Base-by-base conservation (phyloP, 352 stramenopile species). In the Globisporangium echinulatum region DNA sequence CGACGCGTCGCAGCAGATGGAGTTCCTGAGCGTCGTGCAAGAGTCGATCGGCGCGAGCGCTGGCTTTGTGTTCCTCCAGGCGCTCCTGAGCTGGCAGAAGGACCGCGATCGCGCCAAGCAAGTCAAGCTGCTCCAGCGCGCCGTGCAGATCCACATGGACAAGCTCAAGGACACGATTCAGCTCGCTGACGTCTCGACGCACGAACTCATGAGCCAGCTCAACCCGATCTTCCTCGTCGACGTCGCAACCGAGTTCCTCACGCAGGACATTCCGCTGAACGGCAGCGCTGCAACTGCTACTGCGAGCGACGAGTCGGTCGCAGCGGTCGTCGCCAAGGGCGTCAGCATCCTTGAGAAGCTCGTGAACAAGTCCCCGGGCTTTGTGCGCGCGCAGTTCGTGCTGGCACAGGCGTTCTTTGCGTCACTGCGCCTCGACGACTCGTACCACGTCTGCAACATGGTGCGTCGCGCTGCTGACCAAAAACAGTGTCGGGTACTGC, bases 191-290 rank as follows among this genome's bases (percentile, higher is more conserved):
- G 67, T 87, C 46, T 91, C 81, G 10, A 90, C 75, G 0, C 77
- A 90, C 62, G 82, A 91, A 48, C 74, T 82, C 15, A 89, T 91
- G 80, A 82, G 72, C 37, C 62, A 85, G 48, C 68, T 96, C 6
- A 94, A 97, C 47, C 90, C 90, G 6, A 66, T 96, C 40, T 96
- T 97, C 59, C 74, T 96, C 3, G 79, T 96, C 13, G 84, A 97
- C 49, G 75, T 97, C 36, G 85, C 88, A 1, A 77, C 69, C 9
- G 90, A 96, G 57, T 94, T 93, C 49, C 68, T 92, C 5, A 69
- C 72, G 37, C 66, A 75, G 0, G 82, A 92, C 48, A 60, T 48
- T 15, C 3, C 10, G 11, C 43, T 53, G 7, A n/a, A 10, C 6
- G 17, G 48, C 17, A 47, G 57, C 11, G 44, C 49, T 51, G 61